These are phyloP conservation scores for Aquanectria penicillioides DNA, from an alignment of 2,329 filamentous ascomycete genomes.

Conservation along the genomic window DNA sequence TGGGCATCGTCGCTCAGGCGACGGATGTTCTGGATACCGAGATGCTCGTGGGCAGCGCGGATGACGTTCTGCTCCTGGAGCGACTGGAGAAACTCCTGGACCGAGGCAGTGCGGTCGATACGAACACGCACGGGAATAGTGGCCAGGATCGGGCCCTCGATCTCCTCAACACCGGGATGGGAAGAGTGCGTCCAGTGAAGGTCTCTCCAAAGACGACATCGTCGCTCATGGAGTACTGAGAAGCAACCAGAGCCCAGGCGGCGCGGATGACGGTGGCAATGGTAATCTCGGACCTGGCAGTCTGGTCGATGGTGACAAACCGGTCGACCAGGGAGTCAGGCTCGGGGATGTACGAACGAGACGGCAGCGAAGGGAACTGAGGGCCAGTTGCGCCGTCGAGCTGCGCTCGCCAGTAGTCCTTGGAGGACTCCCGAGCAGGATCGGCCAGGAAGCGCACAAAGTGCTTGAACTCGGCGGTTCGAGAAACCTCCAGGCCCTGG, in stretches of 20 bases:
- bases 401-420: conserved; percentile 38
- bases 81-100: conserved; percentile 36
- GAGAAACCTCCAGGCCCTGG: conserved; percentile 27
- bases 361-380: conserved; percentile 38
- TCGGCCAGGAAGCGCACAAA: conserved; percentile 36
- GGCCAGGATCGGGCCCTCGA: conserved; percentile 44
- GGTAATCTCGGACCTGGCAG: conserved; percentile 32
- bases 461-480: conserved; percentile 40
- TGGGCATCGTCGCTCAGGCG: conserved; percentile 59
- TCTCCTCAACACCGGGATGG: conserved; percentile 42
- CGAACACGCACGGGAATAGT: conserved; percentile 39
- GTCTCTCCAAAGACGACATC: conserved; percentile 45
- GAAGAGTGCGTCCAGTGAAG: conserved; percentile 42
- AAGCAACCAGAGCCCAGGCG: conserved; percentile 42
- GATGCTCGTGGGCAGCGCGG: conserved; percentile 42
- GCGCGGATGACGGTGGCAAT: conserved; percentile 40
- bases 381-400: conserved; percentile 37
- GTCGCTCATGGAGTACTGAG: conserved; percentile 41
- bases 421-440: conserved; percentile 30
- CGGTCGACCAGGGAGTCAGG: conserved; percentile 32
- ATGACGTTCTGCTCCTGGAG: conserved; percentile 43
- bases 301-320: conserved; percentile 32
- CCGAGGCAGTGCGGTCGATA: conserved; percentile 33
- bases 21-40: conserved; percentile 50
- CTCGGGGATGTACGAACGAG: conserved; percentile 37